Conservation (phyloP, 2,329 filamentous ascomycete species). For the Colletotrichum chrysophilum region DNA sequence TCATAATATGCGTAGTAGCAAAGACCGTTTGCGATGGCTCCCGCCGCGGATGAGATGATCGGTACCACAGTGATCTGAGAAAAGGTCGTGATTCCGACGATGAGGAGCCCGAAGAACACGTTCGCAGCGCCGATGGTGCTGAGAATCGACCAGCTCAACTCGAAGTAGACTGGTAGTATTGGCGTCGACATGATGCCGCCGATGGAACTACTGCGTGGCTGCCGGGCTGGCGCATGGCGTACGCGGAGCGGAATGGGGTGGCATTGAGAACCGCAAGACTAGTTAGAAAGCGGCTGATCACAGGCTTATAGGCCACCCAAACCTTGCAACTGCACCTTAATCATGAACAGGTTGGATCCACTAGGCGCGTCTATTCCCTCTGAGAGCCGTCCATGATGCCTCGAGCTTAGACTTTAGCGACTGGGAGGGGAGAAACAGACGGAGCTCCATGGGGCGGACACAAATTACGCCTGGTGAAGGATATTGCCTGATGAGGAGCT, state of each 20-base stretch:
- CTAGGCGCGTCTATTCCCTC: neutral
- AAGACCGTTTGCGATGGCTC: conserved; percentile 46
- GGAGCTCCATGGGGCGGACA: neutral
- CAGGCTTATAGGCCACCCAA: neutral
- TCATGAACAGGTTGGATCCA: neutral
- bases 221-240: neutral
- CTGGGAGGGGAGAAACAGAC: neutral
- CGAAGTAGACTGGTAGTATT: conserved; percentile 37
- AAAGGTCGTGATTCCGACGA: conserved; percentile 44
- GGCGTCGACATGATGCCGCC: neutral
- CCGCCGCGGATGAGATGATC: conserved; percentile 40
- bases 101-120: conserved; percentile 41
- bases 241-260: neutral
- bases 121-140: conserved; percentile 48
- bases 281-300: neutral
- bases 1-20: conserved; percentile 48
- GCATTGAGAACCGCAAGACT: rapidly evolving
- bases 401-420: neutral
- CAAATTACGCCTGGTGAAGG: neutral
- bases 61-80: conserved; percentile 44
- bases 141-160: conserved; percentile 49
- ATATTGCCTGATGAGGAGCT: neutral
- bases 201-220: neutral
- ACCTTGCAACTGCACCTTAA: neutral
- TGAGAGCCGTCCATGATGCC: neutral